Percentiles rank a stretch among this genome's conserved stretches.
phyloP scores from a whole-genome alignment of 208 protist species.

The Trichomonas gallinae region DNA sequence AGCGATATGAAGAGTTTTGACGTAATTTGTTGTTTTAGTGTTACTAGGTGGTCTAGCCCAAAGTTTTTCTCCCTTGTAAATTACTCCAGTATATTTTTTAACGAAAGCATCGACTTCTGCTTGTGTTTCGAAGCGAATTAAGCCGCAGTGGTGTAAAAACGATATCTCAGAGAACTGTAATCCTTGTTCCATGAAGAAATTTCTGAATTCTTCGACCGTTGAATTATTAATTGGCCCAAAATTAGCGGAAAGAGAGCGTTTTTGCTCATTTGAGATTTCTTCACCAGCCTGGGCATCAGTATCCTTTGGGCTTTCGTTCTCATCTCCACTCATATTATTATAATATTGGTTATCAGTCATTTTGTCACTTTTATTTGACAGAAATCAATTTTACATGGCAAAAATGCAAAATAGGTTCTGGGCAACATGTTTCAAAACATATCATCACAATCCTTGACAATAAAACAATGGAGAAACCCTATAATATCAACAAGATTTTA shows the following conservation, averaged over 20 bases:
- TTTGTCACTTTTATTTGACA: not conserved
- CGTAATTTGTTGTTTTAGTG: not conserved
- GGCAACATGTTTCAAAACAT: no score
- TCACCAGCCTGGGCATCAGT: not conserved
- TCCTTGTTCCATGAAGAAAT: not conserved
- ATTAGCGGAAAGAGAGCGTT: not conserved
- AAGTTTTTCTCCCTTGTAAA: not conserved
- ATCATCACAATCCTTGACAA: no score
- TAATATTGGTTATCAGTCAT: not conserved
- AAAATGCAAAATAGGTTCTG: no score
- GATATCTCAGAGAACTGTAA: not conserved
- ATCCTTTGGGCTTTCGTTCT: not conserved
- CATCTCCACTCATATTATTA: not conserved
- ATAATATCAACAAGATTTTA: no score
- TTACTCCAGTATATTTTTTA: not conserved
- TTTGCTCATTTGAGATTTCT: not conserved
- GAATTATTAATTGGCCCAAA: not conserved
- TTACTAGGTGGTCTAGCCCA: not conserved
- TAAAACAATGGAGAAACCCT: no score
- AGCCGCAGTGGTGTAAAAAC: not conserved
- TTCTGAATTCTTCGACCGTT: not conserved
- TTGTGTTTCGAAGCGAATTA: not conserved
- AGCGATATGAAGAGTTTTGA: not conserved
- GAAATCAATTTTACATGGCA: no score
- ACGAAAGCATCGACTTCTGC: not conserved